Evolutionary conservation across 345 rosid genomes (phyloP).

Genomic region (Excoecaria cochinchinensis): DNA sequence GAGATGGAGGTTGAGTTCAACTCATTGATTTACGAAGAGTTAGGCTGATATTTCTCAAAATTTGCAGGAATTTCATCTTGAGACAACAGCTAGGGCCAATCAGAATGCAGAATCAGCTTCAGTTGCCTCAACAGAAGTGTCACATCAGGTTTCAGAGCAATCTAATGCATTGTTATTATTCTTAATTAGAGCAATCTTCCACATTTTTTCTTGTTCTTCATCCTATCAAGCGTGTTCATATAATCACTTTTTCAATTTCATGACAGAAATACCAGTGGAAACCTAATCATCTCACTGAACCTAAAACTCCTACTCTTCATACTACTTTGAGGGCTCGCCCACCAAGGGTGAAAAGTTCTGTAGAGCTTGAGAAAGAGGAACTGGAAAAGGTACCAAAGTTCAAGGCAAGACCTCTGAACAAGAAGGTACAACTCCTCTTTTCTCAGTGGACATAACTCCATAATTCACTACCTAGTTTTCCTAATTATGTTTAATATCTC

Average conservation of each 20-base stretch:
- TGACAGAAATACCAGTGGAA: conserved; percentile 57
- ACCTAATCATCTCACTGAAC: conserved; percentile 67
- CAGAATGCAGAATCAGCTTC: conserved; percentile 84
- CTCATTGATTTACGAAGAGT: neutral
- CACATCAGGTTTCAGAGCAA: conserved; percentile 54
- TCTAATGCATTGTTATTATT: no score
- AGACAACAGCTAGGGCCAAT: conserved; percentile 77
- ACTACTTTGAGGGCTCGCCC: conserved; percentile 93
- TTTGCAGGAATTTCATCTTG: conserved; percentile 80
- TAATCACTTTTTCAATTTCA: conserved; percentile 4
- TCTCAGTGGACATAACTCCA: neutral
- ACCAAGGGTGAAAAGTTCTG: conserved; percentile 63
- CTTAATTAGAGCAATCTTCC: no score
- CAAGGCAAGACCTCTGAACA: conserved; percentile 92
- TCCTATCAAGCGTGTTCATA: neutral
- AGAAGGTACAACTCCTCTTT: conserved; percentile 54
- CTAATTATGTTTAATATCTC: neutral
- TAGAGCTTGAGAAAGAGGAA: conserved; percentile 84
- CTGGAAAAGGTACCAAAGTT: conserved; percentile 88
- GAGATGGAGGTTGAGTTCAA: neutral
- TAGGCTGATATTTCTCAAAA: conserved; percentile 7
- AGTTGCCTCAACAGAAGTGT: conserved; percentile 64
- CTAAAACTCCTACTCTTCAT: conserved; percentile 75
- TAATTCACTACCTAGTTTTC: neutral
- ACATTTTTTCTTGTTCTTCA: neutral